These are phyloP conservation scores for Huntiella abstrusa DNA, from an alignment of 2,329 filamentous ascomycete genomes.

Conservation along the genomic window DNA sequence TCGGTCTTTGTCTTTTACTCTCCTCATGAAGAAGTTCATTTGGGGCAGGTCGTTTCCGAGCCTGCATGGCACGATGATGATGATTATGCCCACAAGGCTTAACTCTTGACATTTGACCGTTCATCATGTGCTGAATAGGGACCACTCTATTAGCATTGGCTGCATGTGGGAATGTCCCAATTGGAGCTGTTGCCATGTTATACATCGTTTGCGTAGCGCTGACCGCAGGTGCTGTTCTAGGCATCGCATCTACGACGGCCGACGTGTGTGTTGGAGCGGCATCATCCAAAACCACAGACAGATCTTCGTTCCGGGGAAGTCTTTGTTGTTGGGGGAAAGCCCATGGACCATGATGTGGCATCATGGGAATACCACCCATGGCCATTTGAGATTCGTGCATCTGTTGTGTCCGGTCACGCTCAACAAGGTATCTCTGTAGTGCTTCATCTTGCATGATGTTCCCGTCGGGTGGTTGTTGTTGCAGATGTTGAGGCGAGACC, in stretches of 20 bases:
- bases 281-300: constrained; percentile 4
- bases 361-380: neutral
- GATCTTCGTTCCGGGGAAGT: neutral
- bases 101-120: neutral
- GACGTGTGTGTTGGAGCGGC: constrained; percentile 8
- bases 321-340: neutral
- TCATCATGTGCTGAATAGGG: no score
- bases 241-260: constrained; percentile 9
- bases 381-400: neutral
- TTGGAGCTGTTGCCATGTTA: neutral
- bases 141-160: no score
- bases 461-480: neutral
- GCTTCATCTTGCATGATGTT: neutral
- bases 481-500: neutral
- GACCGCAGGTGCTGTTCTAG: neutral
- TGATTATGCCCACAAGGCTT: neutral
- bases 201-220: neutral
- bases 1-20: neutral
- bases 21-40: neutral
- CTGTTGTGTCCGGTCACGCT: neutral
- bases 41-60: neutral
- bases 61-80: neutral
- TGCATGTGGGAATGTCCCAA: neutral
- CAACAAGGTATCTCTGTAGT: neutral
- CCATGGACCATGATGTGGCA: neutral